Base-by-base conservation (phyloP, 2,329 filamentous ascomycete species). In the Pseudocercospora fuligena region DNA sequence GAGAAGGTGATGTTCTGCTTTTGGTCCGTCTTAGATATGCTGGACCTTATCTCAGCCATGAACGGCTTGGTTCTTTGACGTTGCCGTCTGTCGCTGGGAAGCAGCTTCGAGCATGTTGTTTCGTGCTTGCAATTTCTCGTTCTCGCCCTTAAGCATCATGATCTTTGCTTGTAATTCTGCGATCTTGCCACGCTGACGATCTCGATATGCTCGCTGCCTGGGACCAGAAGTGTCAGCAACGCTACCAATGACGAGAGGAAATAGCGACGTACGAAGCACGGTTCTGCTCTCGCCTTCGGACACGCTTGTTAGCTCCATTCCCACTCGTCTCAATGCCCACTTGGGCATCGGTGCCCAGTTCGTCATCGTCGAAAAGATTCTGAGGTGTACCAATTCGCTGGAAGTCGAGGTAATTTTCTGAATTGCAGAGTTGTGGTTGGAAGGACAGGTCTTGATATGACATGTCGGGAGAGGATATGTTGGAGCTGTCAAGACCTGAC, bases 141-240 rank as follows among this genome's bases (percentile, higher is more conserved):
- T 61, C 21, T 65, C 51, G 16, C 40, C 58, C 36, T 57, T 49
- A 59, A 65, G 63, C 19, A 59, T 36, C 5, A 65, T 21, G 19
- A 65, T 51, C 19, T 61, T 49, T 11, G 63, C 49, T 51, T 65
- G 63, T 14, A 65, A 25, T 21, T 65, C 63, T 8, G 58, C 36
- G 12, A 65, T 65, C 57, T 65, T 65, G n/a, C 59, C 63, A 47
- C 63, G 63, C 36, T 65, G 63, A 47, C 63, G 51, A 60, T 65
- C 63, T 4, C 63, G 58, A 27, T 65, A 65, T 7, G 63, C 63
- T 57, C 63, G 49, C 27, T 65, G 63, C 2, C 63, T 65, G 12
- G 11, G 11, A 31, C n/a, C n/a, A n/a, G 2, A 11, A 14, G 21
- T 7, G 11, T 61, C 23, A 61, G 59, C 33, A 46, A 9, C 36